Percentiles rank a stretch among this genome's conserved stretches.
Conservation (phyloP, 129 eudicot species). For the Tagetes patula region DNA sequence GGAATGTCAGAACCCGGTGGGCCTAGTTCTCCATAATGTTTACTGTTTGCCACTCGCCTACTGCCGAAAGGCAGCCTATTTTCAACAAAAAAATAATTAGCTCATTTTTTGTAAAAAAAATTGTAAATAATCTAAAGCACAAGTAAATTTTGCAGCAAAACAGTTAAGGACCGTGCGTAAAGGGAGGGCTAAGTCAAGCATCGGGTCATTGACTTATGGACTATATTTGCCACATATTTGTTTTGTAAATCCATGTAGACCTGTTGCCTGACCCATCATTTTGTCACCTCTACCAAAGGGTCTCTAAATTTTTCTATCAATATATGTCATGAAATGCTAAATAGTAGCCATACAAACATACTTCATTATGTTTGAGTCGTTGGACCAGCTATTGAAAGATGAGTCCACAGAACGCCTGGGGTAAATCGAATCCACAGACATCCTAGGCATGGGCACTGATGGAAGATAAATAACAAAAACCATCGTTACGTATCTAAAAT, state of each 20-base stretch:
- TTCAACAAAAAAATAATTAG: not conserved
- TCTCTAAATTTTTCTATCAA: slow-evolving; percentile 13
- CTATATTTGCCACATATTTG: too few species aligned
- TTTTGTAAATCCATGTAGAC: not conserved
- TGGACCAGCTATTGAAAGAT: slow-evolving; percentile 26
- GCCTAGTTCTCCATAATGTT: slow-evolving; percentile 58
- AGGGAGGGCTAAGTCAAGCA: too few species aligned
- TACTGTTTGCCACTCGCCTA: slow-evolving; percentile 52
- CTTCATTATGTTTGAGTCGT: slow-evolving; percentile 46
- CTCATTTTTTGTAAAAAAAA: not conserved
- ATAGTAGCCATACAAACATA: slow-evolving; percentile 33
- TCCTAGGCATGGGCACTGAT: slow-evolving; percentile 42
- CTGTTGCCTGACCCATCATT: not conserved
- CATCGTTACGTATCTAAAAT: not conserved
- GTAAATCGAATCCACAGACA: slow-evolving; percentile 36
- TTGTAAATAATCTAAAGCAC: too few species aligned
- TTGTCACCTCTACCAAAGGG: slow-evolving; percentile 15
- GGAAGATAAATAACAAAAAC: not conserved
- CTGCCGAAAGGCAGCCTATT: slow-evolving; percentile 74
- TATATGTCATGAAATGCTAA: not conserved
- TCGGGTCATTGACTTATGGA: too few species aligned
- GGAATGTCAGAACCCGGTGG: slow-evolving; percentile 61
- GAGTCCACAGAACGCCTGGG: slow-evolving; percentile 14
- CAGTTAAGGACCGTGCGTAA: too few species aligned
- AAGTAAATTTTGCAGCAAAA: too few species aligned